Conservation (phyloP, 2,329 filamentous ascomycete species). For the Penicillium sp. region DNA sequence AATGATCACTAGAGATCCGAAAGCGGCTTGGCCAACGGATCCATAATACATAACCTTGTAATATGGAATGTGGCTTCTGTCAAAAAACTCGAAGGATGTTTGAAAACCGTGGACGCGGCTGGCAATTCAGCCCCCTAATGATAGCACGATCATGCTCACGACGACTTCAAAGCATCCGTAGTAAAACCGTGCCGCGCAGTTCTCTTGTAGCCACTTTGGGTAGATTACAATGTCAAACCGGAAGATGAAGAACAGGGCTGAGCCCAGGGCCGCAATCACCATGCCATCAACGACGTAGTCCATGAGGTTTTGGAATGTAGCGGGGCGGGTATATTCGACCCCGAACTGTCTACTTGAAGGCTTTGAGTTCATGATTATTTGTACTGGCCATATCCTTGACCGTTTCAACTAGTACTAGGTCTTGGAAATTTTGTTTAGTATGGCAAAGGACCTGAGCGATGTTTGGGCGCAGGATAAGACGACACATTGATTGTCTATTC, state of each 20-base stretch:
- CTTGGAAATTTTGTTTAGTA: no score
- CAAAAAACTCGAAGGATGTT: conserved; percentile 8
- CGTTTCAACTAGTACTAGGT: no score
- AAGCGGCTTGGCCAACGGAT: conserved; percentile 5
- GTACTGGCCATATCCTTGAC: no score
- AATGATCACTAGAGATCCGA: conserved; percentile 4
- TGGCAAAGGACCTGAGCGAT: no score
- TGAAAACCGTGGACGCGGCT: background rate
- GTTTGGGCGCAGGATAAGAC: no score
- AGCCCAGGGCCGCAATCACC: conserved; percentile 4
- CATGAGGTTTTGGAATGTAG: conserved; percentile 4
- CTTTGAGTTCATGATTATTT: no score
- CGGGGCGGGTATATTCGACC: no score
- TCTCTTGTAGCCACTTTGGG: background rate
- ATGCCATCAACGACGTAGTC: conserved; percentile 2
- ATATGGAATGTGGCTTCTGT: conserved; percentile 3
- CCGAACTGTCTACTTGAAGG: no score
- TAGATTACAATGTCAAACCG: background rate
- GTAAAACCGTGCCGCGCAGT: conserved; percentile 1
- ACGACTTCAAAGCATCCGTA: conserved; percentile 5
- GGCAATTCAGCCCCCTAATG: conserved; percentile 6
- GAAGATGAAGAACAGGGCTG: conserved; percentile 6
- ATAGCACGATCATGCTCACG: background rate
- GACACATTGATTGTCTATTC: no score
- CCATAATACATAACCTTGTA: conserved; percentile 13